phyloP scores from a whole-genome alignment of 169 alveolate genomes.

The Plasmodium coatneyi region DNA sequence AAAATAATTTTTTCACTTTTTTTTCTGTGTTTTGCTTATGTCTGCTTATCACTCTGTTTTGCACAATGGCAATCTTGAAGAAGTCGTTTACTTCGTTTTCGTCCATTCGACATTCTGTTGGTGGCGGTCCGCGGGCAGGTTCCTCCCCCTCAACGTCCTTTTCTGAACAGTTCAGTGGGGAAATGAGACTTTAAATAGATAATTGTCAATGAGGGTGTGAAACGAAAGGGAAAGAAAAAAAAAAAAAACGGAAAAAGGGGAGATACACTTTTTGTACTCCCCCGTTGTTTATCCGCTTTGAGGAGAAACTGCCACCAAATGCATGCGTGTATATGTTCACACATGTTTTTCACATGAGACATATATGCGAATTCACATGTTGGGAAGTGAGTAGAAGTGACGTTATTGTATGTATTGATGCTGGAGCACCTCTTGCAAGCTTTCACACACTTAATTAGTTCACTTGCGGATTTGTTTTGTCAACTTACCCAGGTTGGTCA shows the following conservation, averaged over 20 bases:
- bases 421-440: not conserved
- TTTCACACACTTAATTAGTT: not conserved
- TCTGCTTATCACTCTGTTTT: not conserved
- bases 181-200: not conserved
- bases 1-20: conserved; percentile 18
- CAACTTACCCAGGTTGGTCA: not conserved
- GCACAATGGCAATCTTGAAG: not conserved
- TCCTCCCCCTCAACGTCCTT: not conserved
- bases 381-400: not conserved
- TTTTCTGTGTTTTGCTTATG: not conserved
- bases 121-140: not conserved
- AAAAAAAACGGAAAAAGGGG: not conserved
- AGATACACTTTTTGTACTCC: not conserved
- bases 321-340: not conserved
- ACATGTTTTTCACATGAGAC: not conserved
- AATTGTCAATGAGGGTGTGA: not conserved
- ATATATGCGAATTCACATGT: not conserved
- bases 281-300: not conserved
- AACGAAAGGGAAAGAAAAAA: not conserved
- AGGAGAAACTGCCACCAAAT: not conserved
- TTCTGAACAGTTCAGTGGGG: not conserved
- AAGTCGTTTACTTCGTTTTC: not conserved
- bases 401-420: not conserved
- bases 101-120: not conserved
- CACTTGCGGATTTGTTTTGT: not conserved